These are phyloP conservation scores for Beauveria sp. DNA, from an alignment of 2,329 filamentous ascomycete genomes.

Conservation along the genomic window DNA sequence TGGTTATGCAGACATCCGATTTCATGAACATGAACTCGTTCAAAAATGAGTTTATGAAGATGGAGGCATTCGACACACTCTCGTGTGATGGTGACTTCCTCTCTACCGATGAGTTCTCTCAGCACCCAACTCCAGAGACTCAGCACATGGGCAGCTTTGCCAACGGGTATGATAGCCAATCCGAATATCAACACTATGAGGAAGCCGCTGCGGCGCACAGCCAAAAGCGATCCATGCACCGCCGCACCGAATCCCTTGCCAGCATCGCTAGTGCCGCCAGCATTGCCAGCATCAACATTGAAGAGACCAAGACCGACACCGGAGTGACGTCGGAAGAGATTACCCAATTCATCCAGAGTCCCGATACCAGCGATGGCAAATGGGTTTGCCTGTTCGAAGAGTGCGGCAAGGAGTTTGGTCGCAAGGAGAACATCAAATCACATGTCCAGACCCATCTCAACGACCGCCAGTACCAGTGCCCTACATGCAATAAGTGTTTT, in stretches of 20 bases:
- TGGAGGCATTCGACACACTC: constrained; percentile 26
- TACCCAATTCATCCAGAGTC: constrained; percentile 63
- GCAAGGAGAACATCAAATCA: constrained; percentile 97
- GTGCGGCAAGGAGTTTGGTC: constrained; percentile 86
- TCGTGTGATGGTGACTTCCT: constrained; percentile 28
- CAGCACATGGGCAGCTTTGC: constrained; percentile 37
- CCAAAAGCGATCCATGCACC: constrained; percentile 32
- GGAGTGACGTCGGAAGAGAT: constrained; percentile 85
- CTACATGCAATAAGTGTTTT: constrained; percentile 89
- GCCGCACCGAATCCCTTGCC: constrained; percentile 52
- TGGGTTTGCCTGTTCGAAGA: constrained; percentile 71
- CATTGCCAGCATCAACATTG: constrained; percentile 56
- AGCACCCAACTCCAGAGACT: constrained; percentile 45
- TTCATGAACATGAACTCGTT: constrained; percentile 49
- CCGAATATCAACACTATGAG: constrained; percentile 23
- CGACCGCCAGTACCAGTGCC: constrained; percentile 90
- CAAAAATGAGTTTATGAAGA: constrained; percentile 36
- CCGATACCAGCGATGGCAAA: constrained; percentile 65
- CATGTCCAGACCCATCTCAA: constrained; percentile 97
- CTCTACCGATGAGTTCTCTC: constrained; percentile 38
- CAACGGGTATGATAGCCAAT: constrained; percentile 36
- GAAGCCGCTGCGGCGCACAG: constrained; percentile 12
- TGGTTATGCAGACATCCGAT: constrained; percentile 46
- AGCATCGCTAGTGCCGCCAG: constrained; percentile 51
- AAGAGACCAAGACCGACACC: constrained; percentile 64